Base-by-base conservation (phyloP, 306 rosid species). In the Vigna radiata region DNA sequence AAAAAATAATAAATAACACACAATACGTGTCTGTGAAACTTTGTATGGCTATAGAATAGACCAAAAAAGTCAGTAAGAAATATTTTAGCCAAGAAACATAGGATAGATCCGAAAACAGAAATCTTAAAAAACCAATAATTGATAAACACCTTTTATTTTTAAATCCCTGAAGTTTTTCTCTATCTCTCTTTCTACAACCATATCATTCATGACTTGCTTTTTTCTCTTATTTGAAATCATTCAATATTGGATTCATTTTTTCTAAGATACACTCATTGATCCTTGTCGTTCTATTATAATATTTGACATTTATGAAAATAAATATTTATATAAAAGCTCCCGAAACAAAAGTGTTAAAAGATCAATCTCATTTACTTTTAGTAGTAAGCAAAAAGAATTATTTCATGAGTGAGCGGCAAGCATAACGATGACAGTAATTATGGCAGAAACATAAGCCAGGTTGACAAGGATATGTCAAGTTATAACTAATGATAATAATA, bases 331-430 rank as follows among this genome's bases (percentile, higher is more conserved):
- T 55, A 55, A 55, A 64, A 72, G 17, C 60, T 16, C 44, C 60
- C 67, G 43, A 52, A 72, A 80, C 9, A 36, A 6, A 54, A 54
- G 58, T 58, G 77, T 25, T 23, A 36, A 36, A 29, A 5, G 12
- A 68, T 67, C 39, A 47, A 56, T 46, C 43, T 43, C 80, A 46
- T 74, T 33, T 8, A 69, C 44, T 70, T 70, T 76, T 50, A 33
- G 7, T 48, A 19, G 55, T 12, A 7, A 13, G 62, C 62, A 76
- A 75, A 70, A 70, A 21, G 78, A 70, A 27, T 65, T 49, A 49
- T 44, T 68, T 59, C 14, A 56, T 36, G 46, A 63, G 18, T 12
- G 41, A 25, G 27, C 27, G 27, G 27, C 27, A 25, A 16, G 36
- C 69, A 59, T 25, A 73, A 19, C 25, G 12, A 12, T 53, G 59